Evolutionary conservation across 169 alveolate species (phyloP).

Genomic region (Plasmodium vinckei): DNA sequence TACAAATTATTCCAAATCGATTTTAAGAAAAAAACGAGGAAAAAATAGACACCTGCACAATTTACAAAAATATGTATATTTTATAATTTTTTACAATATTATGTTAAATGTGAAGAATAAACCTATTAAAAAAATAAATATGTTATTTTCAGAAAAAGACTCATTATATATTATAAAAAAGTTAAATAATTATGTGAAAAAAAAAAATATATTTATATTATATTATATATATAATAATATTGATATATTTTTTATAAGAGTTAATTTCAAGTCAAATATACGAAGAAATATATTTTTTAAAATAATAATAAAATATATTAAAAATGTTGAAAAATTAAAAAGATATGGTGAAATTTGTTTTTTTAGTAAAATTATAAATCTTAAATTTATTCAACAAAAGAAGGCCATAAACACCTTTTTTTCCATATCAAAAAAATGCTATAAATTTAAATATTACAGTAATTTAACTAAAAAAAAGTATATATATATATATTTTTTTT

Average conservation of each 20-base stretch:
- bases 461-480: constrained; percentile 19
- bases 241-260: no score
- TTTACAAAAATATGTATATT: not conserved
- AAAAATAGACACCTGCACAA: not conserved
- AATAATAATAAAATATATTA: not conserved
- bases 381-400: not conserved
- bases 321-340: not conserved
- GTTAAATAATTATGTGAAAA: not conserved
- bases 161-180: no score
- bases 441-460: constrained; percentile 1
- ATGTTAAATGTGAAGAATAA: no score
- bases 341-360: not conserved
- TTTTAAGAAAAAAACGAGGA: not conserved
- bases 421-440: constrained; percentile 2
- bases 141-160: no score
- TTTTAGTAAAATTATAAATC: not conserved
- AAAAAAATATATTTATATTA: not conserved
- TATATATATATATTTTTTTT: constrained; percentile 5
- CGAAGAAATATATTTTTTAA: not conserved
- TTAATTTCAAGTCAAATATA: not conserved
- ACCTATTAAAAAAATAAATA: no score
- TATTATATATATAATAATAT: no score
- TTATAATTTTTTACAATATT: no score
- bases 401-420: not conserved
- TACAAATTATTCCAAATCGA: not conserved